phyloP scores from a whole-genome alignment of 805 yeast species.

The Spathaspora hagerdaliae region DNA sequence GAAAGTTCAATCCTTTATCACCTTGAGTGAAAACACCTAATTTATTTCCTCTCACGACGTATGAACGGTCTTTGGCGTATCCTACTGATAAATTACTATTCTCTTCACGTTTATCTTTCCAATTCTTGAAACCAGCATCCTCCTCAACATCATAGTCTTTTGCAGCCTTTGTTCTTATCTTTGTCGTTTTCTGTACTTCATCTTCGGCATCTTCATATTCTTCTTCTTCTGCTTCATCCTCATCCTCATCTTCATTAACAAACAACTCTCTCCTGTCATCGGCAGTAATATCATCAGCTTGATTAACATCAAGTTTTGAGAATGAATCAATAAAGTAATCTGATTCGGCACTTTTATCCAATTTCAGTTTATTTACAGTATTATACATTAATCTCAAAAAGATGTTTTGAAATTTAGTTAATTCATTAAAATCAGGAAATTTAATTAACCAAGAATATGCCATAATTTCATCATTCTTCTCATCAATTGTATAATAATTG shows the following conservation, averaged over 20 bases:
- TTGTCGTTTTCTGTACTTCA: not conserved
- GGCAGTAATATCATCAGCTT: slow-evolving; percentile 17
- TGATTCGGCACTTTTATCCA: slow-evolving; percentile 47
- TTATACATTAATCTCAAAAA: slow-evolving; percentile 62
- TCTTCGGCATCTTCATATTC: slow-evolving; percentile 26
- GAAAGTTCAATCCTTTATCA: slow-evolving; percentile 50
- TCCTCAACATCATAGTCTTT: slow-evolving; percentile 28
- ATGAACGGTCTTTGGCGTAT: slow-evolving; percentile 64
- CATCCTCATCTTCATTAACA: slow-evolving; percentile 18
- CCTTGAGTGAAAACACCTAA: slow-evolving; percentile 75
- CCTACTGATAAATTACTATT: slow-evolving; percentile 74
- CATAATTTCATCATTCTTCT: slow-evolving; percentile 17
- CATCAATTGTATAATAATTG: slow-evolving; percentile 38
- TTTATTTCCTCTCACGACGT: slow-evolving; percentile 72
- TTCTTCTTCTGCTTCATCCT: slow-evolving; percentile 19
- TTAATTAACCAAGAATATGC: slow-evolving; percentile 62
- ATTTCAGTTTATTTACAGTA: slow-evolving; percentile 45
- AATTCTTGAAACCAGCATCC: slow-evolving; percentile 11
- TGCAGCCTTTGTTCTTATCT: not conserved
- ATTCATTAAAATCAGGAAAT: slow-evolving; percentile 39
- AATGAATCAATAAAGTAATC: slow-evolving; percentile 58
- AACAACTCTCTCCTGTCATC: slow-evolving; percentile 25
- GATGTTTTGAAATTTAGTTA: slow-evolving; percentile 48
- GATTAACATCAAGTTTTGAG: slow-evolving; percentile 27
- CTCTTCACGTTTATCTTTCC: slow-evolving; percentile 27